phyloP scores from a whole-genome alignment of 2,329 filamentous ascomycete species.

The Xylariaceae sp. region DNA sequence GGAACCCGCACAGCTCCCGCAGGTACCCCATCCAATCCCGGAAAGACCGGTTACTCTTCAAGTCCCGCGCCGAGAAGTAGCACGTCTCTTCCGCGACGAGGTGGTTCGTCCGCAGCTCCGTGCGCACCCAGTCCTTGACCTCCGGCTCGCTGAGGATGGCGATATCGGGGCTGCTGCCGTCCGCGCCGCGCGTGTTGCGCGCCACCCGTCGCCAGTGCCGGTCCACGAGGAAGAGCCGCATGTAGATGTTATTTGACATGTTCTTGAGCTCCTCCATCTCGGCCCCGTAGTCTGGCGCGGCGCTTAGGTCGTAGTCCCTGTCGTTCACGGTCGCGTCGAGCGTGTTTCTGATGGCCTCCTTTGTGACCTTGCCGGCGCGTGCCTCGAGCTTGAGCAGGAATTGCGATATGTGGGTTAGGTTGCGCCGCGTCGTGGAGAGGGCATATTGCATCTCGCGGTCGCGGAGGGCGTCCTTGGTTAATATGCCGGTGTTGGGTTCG shows the following conservation, averaged over 20 bases:
- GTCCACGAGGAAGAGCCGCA: conserved; percentile 28
- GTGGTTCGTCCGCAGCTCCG: conserved; percentile 19
- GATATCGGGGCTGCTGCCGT: conserved; percentile 14
- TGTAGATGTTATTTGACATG: conserved; percentile 22
- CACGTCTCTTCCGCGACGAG: conserved; percentile 21
- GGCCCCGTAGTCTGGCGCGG: not conserved
- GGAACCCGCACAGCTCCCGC: conserved; percentile 15
- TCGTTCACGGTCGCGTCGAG: conserved; percentile 28
- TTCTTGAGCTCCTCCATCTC: conserved; percentile 25
- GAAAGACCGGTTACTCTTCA: conserved; percentile 19
- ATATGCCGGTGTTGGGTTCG: not conserved
- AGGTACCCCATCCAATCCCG: conserved; percentile 26
- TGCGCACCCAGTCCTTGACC: conserved; percentile 23
- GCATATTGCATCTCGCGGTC: conserved; percentile 19
- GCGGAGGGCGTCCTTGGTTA: conserved; percentile 13
- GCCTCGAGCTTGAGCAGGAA: conserved; percentile 32
- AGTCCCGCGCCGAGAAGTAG: conserved; percentile 27
- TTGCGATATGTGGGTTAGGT: conserved; percentile 28
- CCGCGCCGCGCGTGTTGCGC: conserved; percentile 11
- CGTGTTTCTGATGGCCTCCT: conserved; percentile 30
- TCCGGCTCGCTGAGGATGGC: conserved; percentile 21
- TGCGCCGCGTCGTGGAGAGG: conserved; percentile 21
- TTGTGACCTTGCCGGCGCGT: conserved; percentile 27
- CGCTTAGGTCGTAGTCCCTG: conserved; percentile 10
- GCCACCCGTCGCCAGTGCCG: conserved; percentile 22